A percentile compares a stretch with the other conserved stretches of the same genome.
Conservation (phyloP, 331 rosid species). For the Saraca asoca region DNA sequence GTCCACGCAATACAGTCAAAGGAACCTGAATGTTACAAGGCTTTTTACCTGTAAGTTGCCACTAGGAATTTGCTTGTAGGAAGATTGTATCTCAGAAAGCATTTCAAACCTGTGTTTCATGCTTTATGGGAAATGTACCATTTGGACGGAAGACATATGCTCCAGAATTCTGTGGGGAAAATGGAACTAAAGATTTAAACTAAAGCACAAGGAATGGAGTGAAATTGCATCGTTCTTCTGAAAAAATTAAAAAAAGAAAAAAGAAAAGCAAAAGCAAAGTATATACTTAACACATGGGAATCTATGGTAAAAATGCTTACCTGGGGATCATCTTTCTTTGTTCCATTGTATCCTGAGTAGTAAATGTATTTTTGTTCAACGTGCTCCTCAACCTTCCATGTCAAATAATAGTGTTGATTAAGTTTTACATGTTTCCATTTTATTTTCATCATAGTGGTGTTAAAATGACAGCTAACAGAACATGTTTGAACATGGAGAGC, state of each 20-base stretch:
- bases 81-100: conserved; percentile 33
- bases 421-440: conserved; percentile 12
- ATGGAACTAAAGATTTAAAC: conserved; percentile 43
- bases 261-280: conserved; percentile 26
- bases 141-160: conserved; percentile 84
- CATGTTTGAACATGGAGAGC: conserved; percentile 20
- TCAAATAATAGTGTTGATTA: conserved; percentile 33
- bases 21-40: conserved; percentile 48
- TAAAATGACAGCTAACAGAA: conserved; percentile 15
- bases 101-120: conserved; percentile 58
- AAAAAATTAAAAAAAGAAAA: too few relatives aligned
- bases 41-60: conserved; percentile 16
- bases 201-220: conserved; percentile 25
- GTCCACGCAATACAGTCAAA: conserved; percentile 62
- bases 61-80: neutral
- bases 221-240: too few relatives aligned
- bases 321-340: conserved; percentile 46
- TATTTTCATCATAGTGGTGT: neutral
- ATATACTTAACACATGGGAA: conserved; percentile 21
- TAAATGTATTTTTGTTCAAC: conserved; percentile 65
- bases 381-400: conserved; percentile 59
- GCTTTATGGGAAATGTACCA: conserved; percentile 49
- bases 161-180: conserved; percentile 58
- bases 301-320: conserved; percentile 28
- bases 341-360: conserved; percentile 73